Evolutionary conservation across 805 yeast species (phyloP).

Genomic region (Tetrapisispora fleetii): DNA sequence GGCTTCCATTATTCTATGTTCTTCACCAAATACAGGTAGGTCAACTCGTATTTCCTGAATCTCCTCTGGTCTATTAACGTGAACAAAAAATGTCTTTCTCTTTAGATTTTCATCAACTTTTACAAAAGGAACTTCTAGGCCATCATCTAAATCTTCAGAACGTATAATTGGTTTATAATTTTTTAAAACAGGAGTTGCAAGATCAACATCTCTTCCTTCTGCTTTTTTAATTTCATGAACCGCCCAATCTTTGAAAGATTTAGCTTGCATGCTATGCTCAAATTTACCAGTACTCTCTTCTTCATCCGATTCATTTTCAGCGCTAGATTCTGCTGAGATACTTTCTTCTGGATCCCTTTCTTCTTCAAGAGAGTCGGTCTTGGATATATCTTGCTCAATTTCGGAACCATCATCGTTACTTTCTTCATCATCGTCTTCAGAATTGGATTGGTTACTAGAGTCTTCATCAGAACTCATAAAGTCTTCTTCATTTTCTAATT

Average conservation of each 20-base stretch:
- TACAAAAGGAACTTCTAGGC: conserved; percentile 53
- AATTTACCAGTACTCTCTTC: conserved; percentile 12
- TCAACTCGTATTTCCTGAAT: conserved; percentile 60
- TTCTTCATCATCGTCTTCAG: conserved; percentile 5
- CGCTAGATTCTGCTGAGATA: conserved; percentile 26
- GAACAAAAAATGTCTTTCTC: conserved; percentile 58
- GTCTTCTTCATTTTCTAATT: conserved; percentile 52
- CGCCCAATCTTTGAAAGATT: conserved; percentile 83
- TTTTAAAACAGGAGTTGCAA: conserved; percentile 41
- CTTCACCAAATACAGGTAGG: conserved; percentile 85
- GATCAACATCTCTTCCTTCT: conserved; percentile 49
- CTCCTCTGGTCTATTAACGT: conserved; percentile 53
- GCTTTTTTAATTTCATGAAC: conserved; percentile 54
- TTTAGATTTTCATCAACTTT: conserved; percentile 41
- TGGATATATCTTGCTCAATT: conserved; percentile 21
- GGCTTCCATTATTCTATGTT: conserved; percentile 91
- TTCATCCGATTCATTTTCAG: conserved; percentile 18
- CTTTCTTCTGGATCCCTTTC: conserved; percentile 9
- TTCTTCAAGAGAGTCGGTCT: conserved; percentile 6
- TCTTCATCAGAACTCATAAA: conserved; percentile 33
- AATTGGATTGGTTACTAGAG: not conserved
- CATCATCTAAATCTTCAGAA: conserved; percentile 62
- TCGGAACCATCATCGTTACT: conserved; percentile 17
- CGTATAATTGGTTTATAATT: conserved; percentile 50
- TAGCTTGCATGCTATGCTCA: conserved; percentile 36